Evolutionary conservation across 2,329 filamentous ascomycete genomes (phyloP), one percentile per base, ranked within the genome.

Genomic region (Aaosphaeria pasadenensis): DNA sequence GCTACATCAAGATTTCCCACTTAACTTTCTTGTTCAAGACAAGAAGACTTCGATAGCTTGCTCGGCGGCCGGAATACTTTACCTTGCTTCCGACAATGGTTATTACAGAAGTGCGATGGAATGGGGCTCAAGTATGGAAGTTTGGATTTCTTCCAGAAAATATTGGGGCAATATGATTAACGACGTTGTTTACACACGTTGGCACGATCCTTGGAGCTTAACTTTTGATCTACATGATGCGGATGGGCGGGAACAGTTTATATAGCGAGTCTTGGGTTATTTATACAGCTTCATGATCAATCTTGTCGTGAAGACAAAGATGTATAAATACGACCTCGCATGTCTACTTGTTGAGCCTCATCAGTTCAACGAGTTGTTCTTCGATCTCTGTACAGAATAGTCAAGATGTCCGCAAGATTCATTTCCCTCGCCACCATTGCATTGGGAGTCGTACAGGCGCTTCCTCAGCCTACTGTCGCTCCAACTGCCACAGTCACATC

Each of bases 391-490:
- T 24, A 9, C 11, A 11, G 9, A 28, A 28, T 45, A 39, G 33
- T 45, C 32, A 38, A 6, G 30, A 62, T 62, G 59, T 45, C 58
- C 7, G 56, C 54, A 7, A 57, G 51, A 53, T 39, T 58, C 35
- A 41, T 57, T 39, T 39, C 57, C 28, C 48, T 54, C n/a, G 52
- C 52, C 45, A 52, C 54, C 13, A 44, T 55, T 35, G 55, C 57
- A 54, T 57, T 62, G 44, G 60, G 63, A 46, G 40, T 55, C 13
- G 48, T 48, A 45, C 51, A 53, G 40, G 58, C 54, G 31, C 48
- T 52, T 53, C 63, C 62, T 9, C 58, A 63, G 43, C 54, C 54
- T 17, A 59, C 58, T 1, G 33, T 44, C 11, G 46, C 46, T 2
- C 43, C 46, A 7, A 54, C 56, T 11, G 47, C 50, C 30, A 51